These are phyloP conservation scores for Haplosporangium sp. DNA, from an alignment of 371 early-diverging fungal species.

Conservation along the genomic window DNA sequence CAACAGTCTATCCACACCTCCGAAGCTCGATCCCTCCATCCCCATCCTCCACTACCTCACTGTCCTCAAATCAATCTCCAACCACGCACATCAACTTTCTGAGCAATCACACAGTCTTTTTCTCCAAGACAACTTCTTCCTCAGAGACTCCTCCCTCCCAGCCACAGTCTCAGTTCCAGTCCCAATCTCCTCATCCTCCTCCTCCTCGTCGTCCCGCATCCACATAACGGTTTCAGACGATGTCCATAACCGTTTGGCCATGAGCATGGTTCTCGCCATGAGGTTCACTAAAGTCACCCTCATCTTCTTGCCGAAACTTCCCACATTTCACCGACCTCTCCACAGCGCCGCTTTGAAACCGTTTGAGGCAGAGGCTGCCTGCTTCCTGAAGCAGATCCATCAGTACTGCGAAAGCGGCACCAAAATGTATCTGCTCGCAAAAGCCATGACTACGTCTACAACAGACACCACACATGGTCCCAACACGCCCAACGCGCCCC, in stretches of 20 bases:
- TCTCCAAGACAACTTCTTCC: not conserved
- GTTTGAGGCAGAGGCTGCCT: not conserved
- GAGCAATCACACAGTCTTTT: not conserved
- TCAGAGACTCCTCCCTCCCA: not conserved
- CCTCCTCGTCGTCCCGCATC: not conserved
- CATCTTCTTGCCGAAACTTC: conserved; percentile 23
- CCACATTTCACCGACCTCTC: conserved; percentile 16
- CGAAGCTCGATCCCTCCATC: conserved; percentile 7
- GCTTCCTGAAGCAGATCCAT: conserved; percentile 8
- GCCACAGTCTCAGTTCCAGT: not conserved
- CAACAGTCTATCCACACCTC: not conserved
- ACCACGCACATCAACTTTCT: not conserved
- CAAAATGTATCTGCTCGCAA: not conserved
- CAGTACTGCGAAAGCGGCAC: conserved; percentile 11
- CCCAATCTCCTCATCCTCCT: not conserved
- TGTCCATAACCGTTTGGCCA: conserved; percentile 6
- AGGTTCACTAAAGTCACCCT: conserved; percentile 23
- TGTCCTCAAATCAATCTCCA: conserved; percentile 4
- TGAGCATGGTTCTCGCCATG: conserved; percentile 30
- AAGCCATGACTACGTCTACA: too few species aligned
- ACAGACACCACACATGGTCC: too few species aligned
- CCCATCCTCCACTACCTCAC: conserved; percentile 19
- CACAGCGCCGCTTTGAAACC: conserved; percentile 8
- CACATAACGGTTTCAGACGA: not conserved
- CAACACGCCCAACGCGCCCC: too few species aligned